Evolutionary conservation across 2,329 filamentous ascomycete species (phyloP).

Genomic region (Arthrinium phaeospermum): DNA sequence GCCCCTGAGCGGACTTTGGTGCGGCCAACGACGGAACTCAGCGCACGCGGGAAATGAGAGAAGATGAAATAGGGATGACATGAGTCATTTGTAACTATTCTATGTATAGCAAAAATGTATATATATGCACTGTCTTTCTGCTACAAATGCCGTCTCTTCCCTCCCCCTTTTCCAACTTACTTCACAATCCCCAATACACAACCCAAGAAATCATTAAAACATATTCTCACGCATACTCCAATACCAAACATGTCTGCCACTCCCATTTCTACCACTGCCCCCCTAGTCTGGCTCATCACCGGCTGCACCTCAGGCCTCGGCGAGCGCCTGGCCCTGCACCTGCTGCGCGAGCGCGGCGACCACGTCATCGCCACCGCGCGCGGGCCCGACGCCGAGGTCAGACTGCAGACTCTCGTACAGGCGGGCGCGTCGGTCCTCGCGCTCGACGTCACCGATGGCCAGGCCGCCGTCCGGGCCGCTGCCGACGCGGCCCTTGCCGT

Average conservation of each 20-base stretch:
- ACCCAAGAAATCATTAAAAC: no score
- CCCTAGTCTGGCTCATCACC: conserved; percentile 21
- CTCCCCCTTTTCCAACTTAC: not conserved
- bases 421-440: no score
- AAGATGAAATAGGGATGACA: not conserved
- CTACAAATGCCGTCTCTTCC: not conserved
- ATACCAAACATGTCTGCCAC: not conserved
- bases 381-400: not conserved
- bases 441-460: no score
- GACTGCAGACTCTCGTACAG: no score
- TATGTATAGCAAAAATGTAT: not conserved
- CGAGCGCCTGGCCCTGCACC: conserved; percentile 23
- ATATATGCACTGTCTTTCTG: not conserved
- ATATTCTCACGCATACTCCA: no score
- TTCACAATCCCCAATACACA: no score
- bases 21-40: not conserved
- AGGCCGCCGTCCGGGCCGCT: no score
- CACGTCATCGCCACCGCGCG: conserved; percentile 29
- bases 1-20: not conserved
- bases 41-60: not conserved
- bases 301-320: conserved; percentile 29
- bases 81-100: not conserved
- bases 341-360: conserved; percentile 22
- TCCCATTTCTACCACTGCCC: not conserved
- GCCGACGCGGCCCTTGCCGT: no score